These are phyloP conservation scores for Areca catechu DNA, from an alignment of 176 grass and related monocot species.

Conservation along the genomic window DNA sequence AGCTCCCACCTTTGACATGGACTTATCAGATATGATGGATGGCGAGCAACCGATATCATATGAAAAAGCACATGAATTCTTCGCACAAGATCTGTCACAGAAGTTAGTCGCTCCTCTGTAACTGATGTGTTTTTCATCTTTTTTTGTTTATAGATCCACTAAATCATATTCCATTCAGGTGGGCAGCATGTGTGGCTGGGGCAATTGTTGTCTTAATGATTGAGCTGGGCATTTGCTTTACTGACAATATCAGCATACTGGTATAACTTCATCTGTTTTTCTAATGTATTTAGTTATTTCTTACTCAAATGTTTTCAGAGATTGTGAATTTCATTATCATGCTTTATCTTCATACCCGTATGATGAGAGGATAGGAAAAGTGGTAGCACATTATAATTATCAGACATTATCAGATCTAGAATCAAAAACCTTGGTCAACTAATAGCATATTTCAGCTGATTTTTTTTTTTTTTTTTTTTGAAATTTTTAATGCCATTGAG, in stretches of 20 bases:
- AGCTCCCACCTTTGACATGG: slow-evolving; percentile 92
- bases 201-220: slow-evolving; percentile 87
- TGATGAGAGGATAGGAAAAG: too few species aligned
- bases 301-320: too few species aligned
- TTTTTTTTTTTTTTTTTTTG: too few species aligned
- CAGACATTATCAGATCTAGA: too few species aligned
- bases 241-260: slow-evolving; percentile 86
- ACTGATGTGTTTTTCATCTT: neutral
- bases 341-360: too few species aligned
- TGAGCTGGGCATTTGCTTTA: slow-evolving; percentile 66
- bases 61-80: slow-evolving; percentile 61
- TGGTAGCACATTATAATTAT: too few species aligned
- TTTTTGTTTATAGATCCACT: too few species aligned
- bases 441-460: too few species aligned
- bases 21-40: slow-evolving; percentile 84
- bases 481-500: too few species aligned
- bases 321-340: too few species aligned
- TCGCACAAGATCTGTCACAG: slow-evolving; percentile 77
- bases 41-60: slow-evolving; percentile 80
- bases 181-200: slow-evolving; percentile 97
- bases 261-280: slow-evolving; percentile 15
- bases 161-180: slow-evolving; percentile 32
- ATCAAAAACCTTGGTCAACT: too few species aligned
- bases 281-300: too few species aligned
- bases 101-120: slow-evolving; percentile 31